A percentile compares a stretch with the other conserved stretches of the same genome.
phyloP scores from a whole-genome alignment of 345 rosid species.

The Aquilaria sinensis region DNA sequence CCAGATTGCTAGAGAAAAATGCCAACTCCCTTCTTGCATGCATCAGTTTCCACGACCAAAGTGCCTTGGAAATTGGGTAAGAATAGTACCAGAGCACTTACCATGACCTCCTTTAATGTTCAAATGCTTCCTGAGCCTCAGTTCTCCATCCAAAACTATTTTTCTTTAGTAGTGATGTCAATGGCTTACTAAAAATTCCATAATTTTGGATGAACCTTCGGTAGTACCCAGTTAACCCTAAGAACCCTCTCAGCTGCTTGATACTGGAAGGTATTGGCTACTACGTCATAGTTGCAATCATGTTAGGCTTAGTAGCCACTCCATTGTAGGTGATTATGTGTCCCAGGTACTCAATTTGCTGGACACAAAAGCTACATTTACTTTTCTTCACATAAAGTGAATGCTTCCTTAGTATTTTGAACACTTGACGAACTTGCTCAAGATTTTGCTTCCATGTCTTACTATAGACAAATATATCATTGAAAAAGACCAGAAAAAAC shows the following conservation, averaged over 20 bases:
- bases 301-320: neutral
- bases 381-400: neutral
- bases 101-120: neutral
- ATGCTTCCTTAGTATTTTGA: no score
- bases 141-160: neutral
- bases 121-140: neutral
- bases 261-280: neutral
- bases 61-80: neutral
- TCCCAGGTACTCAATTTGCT: neutral
- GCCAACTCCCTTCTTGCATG: neutral
- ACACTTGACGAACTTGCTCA: neutral
- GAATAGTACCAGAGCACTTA: neutral
- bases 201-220: neutral
- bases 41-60: neutral
- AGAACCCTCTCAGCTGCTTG: neutral
- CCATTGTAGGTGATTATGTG: neutral
- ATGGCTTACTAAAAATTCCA: neutral
- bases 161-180: neutral
- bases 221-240: neutral
- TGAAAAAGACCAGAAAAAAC: neutral
- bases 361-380: neutral
- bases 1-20: neutral
- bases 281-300: neutral
- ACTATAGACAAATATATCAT: neutral
- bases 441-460: neutral